Percentiles rank a stretch among this genome's conserved stretches.
Conservation (phyloP, 2,329 filamentous ascomycete species). For the Lasiodiplodia sp. region DNA sequence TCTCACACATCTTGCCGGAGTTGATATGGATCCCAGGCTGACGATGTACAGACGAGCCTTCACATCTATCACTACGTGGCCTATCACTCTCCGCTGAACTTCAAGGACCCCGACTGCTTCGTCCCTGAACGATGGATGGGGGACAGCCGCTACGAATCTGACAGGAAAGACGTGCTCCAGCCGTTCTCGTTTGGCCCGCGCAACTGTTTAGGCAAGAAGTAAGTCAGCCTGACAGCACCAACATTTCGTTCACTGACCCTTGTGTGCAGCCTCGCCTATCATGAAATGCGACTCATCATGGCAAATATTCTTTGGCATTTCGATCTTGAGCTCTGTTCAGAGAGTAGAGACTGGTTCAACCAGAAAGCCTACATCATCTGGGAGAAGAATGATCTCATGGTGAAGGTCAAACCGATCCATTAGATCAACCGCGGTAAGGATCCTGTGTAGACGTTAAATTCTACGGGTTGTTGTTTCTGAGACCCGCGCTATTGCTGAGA, state of each 20-base stretch:
- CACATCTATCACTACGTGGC: conserved; percentile 26
- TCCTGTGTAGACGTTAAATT: too few relatives aligned
- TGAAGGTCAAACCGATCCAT: not conserved
- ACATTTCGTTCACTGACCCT: not conserved
- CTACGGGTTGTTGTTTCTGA: too few relatives aligned
- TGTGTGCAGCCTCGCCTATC: conserved; percentile 40
- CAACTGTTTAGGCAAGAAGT: conserved; percentile 49
- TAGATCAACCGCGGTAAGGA: not conserved
- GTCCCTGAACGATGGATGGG: conserved; percentile 52
- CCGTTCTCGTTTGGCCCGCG: conserved; percentile 55
- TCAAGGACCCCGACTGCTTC: conserved; percentile 46
- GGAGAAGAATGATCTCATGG: conserved; percentile 40
- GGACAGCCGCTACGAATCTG: conserved; percentile 37
- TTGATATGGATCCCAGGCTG: not conserved
- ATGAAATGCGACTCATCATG: conserved; percentile 52
- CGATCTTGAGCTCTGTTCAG: conserved; percentile 46
- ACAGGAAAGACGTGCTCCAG: conserved; percentile 47
- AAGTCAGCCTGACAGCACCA: conserved; percentile 31
- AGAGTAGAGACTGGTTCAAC: conserved; percentile 41
- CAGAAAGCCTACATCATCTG: conserved; percentile 48
- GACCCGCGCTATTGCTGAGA: too few relatives aligned
- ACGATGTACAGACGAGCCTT: conserved; percentile 26
- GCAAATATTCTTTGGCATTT: conserved; percentile 48
- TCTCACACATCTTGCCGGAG: not conserved
- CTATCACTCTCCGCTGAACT: conserved; percentile 38